Evolutionary conservation across 208 protist genomes (phyloP).

Genomic region (Lotmaria passim): DNA sequence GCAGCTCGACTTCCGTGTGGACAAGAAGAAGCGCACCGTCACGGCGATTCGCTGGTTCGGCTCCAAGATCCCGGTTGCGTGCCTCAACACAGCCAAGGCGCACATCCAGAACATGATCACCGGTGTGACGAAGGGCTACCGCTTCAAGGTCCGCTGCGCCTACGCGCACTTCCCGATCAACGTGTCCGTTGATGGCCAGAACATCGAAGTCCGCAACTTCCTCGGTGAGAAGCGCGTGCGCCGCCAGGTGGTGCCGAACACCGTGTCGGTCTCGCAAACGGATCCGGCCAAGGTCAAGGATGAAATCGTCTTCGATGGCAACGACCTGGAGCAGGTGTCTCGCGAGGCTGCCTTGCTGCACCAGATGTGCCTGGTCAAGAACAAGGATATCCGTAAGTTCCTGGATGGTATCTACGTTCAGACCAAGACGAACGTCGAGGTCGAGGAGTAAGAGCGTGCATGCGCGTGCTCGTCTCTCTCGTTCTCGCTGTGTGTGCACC

Average conservation of each 20-base stretch:
- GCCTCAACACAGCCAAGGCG: slow-evolving; percentile 95
- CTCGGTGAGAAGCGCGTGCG: slow-evolving; percentile 98
- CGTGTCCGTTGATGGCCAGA: slow-evolving; percentile 91
- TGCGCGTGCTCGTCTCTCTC: too few species aligned
- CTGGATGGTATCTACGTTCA: slow-evolving; percentile 99
- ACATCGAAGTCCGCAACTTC: slow-evolving; percentile 99
- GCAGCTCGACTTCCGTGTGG: slow-evolving; percentile 88
- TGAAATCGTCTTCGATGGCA: slow-evolving; percentile 97
- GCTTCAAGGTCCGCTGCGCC: slow-evolving; percentile 99
- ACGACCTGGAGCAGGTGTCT: slow-evolving; percentile 94
- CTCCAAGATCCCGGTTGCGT: slow-evolving; percentile 93
- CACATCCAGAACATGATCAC: slow-evolving; percentile 99
- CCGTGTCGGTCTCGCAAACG: slow-evolving; percentile 89
- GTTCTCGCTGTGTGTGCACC: too few species aligned
- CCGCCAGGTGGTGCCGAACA: slow-evolving; percentile 85
- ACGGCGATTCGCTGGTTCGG: slow-evolving; percentile 96
- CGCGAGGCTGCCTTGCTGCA: slow-evolving; percentile 96
- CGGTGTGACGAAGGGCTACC: slow-evolving; percentile 99
- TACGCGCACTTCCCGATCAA: slow-evolving; percentile 99
- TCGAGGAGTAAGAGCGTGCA: slow-evolving; percentile 46
- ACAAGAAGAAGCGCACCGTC: slow-evolving; percentile 70
- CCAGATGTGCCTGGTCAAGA: slow-evolving; percentile 94
- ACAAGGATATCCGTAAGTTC: slow-evolving; percentile 99
- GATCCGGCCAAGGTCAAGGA: slow-evolving; percentile 96
- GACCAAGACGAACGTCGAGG: slow-evolving; percentile 93